Base-by-base conservation (phyloP, 352 stramenopile genomes). In the Phytophthora kernoviae region DNA sequence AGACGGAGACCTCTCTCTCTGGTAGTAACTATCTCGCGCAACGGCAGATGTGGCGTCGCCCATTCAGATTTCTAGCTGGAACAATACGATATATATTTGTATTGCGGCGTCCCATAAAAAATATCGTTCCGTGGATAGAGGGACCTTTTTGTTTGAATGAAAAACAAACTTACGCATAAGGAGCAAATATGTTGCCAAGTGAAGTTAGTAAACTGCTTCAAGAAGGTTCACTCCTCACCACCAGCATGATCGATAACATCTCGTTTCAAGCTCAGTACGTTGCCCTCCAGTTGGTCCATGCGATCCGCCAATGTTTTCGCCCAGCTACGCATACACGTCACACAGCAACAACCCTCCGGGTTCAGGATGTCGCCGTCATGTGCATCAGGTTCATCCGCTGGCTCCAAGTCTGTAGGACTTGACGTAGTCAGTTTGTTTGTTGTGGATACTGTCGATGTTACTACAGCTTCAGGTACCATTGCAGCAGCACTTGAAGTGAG, bases 291-390 rank as follows among this genome's bases (percentile, higher is more conserved):
- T 59, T 49, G 48, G 20, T 70, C 51, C 65, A 70, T 70, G 21
- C 54, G 54, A 58, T 73, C 39, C 11, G 49, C 63, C 32, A 73
- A 37, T 22, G 41, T 68, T 26, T 58, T 66, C 14, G 54, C 65
- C 65, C 65, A 73, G 30, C 22, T 73, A 26, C 41, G 65, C 59
- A 70, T 73, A 40, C 65, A 73, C 17, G 65, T 70, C 22, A 36
- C 61, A 37, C 65, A 73, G 22, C 59, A 70, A 24, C 65, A 73
- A 17, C 60, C 65, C 11, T 73, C 60, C 0, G 33, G 32, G 26
- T 70, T 67, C 49, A 60, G 59, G 14, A 67, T 26, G 22, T 73
- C 60, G 14, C 60, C 60, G 54, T 70, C 60, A 45, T 73, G 65
- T 21, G 56, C 42, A 15, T 57, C 45, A 8, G 10, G 27, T 1